Evolutionary conservation across 768 basidiomycete genomes (phyloP), one percentile per base, ranked within the genome.

Genomic region (Basidioascus undulatus): DNA sequence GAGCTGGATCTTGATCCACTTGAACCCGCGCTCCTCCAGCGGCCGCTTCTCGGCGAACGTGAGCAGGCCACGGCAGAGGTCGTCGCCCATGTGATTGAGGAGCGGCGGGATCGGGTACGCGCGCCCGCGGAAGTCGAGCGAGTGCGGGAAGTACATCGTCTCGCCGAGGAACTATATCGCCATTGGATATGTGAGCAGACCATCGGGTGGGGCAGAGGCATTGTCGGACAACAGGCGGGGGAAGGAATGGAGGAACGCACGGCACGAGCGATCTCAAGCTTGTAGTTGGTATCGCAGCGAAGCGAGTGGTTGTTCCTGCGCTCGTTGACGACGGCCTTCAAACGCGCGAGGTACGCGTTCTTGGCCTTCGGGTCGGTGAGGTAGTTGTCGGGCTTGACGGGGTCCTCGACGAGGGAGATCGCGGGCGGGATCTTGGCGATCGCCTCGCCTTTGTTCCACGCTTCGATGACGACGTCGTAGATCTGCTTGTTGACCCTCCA

Each of bases 81-180:
- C 89, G 55, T 98, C 83, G 8, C 89, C 87, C 41, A 94, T 78
- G 50, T 96, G 89, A 51, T 75, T 84, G 40, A 98, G 65, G 62
- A 94, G 83, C 4, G 87, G 84, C 1, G 89, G 87, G 32, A 92
- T 75, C 10, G 92, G 89, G 55, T 98, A 98, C 0, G 89, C 84
- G 39, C 89, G 76, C 7, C 92, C 92, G 44, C 89, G 74, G 67
- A 96, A 98, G 59, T 98, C 92, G 51, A 94, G 64, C 57, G 92
- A 94, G 58, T 96, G 89, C 0, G 89, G 87, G 37, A 87, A 65
- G 59, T 83, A 96, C 56, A 96, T 74, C 0, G 62, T 71, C 49
- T 92, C 89, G 41, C 72, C 71, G 38, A 87, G 62, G 67, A 87
- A 92, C 75, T 82, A n/a, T n/a, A n/a, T n/a, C n/a, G n/a, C n/a